Percentiles rank a stretch among this genome's conserved stretches.
phyloP scores from a whole-genome alignment of 495 filamentous ascomycete species.

The Copromyces sp. region DNA sequence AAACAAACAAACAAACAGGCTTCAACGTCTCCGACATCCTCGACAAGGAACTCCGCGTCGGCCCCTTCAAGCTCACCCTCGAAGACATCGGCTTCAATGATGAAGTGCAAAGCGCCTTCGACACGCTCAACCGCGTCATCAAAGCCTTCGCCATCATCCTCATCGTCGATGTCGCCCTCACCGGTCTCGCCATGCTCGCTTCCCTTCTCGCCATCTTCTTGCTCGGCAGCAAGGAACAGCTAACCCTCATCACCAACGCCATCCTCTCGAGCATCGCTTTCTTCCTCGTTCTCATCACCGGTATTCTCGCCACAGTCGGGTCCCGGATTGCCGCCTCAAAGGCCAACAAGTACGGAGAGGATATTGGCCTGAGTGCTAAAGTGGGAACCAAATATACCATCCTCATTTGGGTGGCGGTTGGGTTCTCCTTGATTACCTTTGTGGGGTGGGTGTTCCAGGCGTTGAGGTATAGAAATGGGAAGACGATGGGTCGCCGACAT shows the following conservation, averaged over 20 bases:
- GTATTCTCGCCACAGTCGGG: conserved; percentile 17
- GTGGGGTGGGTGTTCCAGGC: conserved; percentile 38
- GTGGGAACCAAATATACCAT: conserved; percentile 24
- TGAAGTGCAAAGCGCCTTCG: conserved; percentile 50
- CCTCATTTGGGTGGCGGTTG: conserved; percentile 57
- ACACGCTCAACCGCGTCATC: conserved; percentile 36
- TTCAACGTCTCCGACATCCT: conserved; percentile 53
- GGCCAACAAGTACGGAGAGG: conserved; percentile 23
- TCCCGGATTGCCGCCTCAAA: conserved; percentile 20
- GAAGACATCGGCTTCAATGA: conserved; percentile 49
- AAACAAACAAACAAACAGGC: conserved; percentile 8
- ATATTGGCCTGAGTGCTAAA: conserved; percentile 22
- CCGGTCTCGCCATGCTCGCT: conserved; percentile 45
- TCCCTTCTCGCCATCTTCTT: conserved; percentile 34
- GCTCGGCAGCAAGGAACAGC: conserved; percentile 16
- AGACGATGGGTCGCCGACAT: not conserved
- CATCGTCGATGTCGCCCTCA: conserved; percentile 46
- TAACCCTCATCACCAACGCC: conserved; percentile 3
- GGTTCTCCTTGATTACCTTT: conserved; percentile 47
- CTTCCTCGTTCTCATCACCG: conserved; percentile 9
- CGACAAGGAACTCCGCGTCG: conserved; percentile 39
- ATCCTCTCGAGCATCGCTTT: conserved; percentile 19
- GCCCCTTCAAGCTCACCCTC: conserved; percentile 40
- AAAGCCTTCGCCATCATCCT: conserved; percentile 57
- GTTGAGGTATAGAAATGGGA: conserved; percentile 2